Percentiles rank a stretch among this genome's conserved stretches.
Evolutionary conservation across 2,329 filamentous ascomycete species (phyloP).

Genomic region (Hypoxylon sp.): DNA sequence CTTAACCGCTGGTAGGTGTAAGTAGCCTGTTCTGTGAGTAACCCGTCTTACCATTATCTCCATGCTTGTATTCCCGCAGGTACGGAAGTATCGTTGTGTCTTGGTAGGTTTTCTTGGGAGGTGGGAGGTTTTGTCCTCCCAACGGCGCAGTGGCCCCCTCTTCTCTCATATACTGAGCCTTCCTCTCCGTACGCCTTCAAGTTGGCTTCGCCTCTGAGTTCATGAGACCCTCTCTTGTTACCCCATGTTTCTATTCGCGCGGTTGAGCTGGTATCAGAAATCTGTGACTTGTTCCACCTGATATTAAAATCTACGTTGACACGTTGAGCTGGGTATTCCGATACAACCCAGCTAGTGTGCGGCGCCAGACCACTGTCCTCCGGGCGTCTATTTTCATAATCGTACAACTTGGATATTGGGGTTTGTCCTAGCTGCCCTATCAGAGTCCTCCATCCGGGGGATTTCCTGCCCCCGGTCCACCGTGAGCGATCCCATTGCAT

Average conservation of each 20-base stretch:
- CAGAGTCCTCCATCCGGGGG: conserved; percentile 56
- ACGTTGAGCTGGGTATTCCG: conserved; percentile 47
- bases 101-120: conserved; percentile 4
- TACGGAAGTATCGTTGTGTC: conserved; percentile 31
- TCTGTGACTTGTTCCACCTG: conserved; percentile 45
- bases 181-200: conserved; percentile 35
- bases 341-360: conserved; percentile 49
- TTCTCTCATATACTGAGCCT: conserved; percentile 48
- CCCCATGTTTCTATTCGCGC: conserved; percentile 27
- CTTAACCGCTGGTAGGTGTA: conserved; percentile 37
- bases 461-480: conserved; percentile 58
- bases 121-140: conserved; percentile 22
- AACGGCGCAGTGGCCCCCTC: conserved; percentile 32
- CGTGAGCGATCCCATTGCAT: conserved; percentile 61
- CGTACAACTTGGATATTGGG: conserved; percentile 59
- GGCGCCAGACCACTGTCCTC: conserved; percentile 57
- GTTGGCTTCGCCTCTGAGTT: conserved; percentile 28
- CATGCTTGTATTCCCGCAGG: conserved; percentile 32
- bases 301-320: conserved; percentile 43
- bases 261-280: conserved; percentile 32
- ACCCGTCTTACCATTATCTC: conserved; percentile 30
- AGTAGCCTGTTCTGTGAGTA: conserved; percentile 23
- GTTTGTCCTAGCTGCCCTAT: conserved; percentile 59
- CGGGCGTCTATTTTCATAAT: conserved; percentile 64
- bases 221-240: conserved; percentile 13